A percentile compares a stretch with the other conserved stretches of the same genome.
Evolutionary conservation across 305 asterid species (phyloP).

Genomic region (Fraxinus latifolia): DNA sequence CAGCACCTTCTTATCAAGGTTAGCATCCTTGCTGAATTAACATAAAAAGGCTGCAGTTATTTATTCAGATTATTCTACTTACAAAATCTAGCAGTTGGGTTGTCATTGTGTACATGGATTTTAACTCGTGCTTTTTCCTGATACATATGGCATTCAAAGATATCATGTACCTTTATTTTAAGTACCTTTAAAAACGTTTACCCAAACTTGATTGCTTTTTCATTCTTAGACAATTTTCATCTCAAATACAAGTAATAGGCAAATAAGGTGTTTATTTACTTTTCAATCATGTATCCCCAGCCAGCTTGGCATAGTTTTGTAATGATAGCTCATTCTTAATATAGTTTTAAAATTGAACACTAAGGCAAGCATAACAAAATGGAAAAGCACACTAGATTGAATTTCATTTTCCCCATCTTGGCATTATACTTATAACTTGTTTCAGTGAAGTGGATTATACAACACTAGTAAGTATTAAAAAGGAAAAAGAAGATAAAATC

Average conservation of each 20-base stretch:
- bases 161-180: not conserved
- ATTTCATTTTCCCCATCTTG: not conserved
- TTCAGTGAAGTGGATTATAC: not conserved
- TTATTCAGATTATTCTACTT: not conserved
- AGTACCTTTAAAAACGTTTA: not conserved
- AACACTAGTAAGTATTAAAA: not conserved
- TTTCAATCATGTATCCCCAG: not conserved
- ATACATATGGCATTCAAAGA: not conserved
- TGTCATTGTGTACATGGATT: not conserved
- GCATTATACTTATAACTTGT: not conserved
- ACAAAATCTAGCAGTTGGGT: not conserved
- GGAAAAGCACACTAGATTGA: not conserved
- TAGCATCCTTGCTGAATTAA: not conserved
- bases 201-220: not conserved
- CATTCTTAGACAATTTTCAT: not conserved
- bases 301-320: not conserved
- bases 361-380: not conserved
- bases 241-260: not conserved
- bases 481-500: not conserved
- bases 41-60: not conserved
- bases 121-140: not conserved
- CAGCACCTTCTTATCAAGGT: not conserved
- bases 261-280: not conserved
- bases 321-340: not conserved
- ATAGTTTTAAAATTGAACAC: not conserved